Evolutionary conservation across 164 flowering plant species (phyloP).

Genomic region (Berberis vulgaris): DNA sequence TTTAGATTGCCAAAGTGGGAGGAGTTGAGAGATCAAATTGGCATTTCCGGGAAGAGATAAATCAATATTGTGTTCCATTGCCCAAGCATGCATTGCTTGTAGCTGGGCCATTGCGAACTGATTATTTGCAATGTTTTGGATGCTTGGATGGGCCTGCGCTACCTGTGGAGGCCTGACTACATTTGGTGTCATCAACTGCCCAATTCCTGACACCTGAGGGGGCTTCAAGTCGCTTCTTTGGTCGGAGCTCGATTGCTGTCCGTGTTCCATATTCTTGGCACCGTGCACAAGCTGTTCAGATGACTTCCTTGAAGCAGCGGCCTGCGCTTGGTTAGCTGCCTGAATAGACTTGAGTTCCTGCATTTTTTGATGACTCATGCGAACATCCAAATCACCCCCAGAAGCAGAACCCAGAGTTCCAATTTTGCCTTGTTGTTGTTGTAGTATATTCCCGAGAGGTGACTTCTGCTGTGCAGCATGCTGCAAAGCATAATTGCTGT

Average conservation of each 20-base stretch:
- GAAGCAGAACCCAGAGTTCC: constrained; percentile 45
- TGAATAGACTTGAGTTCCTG: constrained; percentile 66
- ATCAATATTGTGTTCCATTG: constrained; percentile 80
- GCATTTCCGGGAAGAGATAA: constrained; percentile 74
- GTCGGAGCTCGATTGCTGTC: constrained; percentile 34
- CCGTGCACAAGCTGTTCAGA: constrained; percentile 42
- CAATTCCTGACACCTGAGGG: constrained; percentile 28
- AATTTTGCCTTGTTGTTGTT: constrained; percentile 56
- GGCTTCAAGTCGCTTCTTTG: constrained; percentile 49
- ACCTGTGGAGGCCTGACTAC: constrained; percentile 42
- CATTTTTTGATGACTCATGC: constrained; percentile 50
- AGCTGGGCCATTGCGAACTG: constrained; percentile 64
- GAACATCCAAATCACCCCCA: constrained; percentile 64
- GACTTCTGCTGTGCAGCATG: constrained; percentile 71
- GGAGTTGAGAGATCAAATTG: constrained; percentile 59
- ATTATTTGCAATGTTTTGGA: constrained; percentile 47
- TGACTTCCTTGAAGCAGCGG: constrained; percentile 56
- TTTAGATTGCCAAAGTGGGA: constrained; percentile 71
- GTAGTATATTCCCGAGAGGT: constrained; percentile 35
- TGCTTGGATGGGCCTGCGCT: constrained; percentile 41
- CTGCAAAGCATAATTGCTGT: constrained; percentile 64
- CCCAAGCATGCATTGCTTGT: constrained; percentile 86
- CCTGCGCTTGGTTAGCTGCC: constrained; percentile 56
- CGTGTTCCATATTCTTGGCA: constrained; percentile 61
- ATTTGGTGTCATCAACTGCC: constrained; percentile 37